phyloP scores from a whole-genome alignment of 495 filamentous ascomycete genomes.

The Pyronema domesticum region DNA sequence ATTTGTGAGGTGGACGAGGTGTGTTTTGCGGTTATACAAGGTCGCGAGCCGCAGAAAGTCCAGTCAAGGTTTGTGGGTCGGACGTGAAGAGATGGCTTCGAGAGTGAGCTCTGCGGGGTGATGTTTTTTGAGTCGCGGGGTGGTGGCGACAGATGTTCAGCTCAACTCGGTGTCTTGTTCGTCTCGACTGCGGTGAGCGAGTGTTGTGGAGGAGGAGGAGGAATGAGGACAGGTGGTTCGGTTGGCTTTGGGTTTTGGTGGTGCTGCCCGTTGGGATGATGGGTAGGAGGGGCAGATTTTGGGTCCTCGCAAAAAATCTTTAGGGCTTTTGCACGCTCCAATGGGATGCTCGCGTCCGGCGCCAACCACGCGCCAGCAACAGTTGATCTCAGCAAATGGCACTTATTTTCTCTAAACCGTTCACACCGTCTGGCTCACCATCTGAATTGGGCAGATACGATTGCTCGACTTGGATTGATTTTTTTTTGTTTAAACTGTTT shows the following conservation, averaged over 20 bases:
- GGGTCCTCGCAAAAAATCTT: not conserved
- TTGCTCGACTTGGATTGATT: no score
- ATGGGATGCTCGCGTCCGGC: no score
- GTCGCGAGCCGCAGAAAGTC: not conserved
- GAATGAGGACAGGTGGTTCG: not conserved
- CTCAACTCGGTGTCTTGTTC: not conserved
- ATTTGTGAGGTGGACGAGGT: not conserved
- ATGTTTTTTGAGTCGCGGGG: not conserved
- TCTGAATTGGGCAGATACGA: no score
- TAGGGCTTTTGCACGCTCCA: not conserved
- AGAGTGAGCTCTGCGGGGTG: not conserved
- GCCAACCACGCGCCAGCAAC: no score
- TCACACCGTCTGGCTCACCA: no score
- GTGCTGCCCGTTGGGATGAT: not conserved
- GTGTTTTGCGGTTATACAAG: not conserved
- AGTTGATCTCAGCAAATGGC: no score
- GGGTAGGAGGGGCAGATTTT: slow-evolving; percentile 1
- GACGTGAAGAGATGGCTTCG: not conserved
- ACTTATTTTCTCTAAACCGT: no score
- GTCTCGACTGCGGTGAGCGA: not conserved
- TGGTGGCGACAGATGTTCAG: not conserved
- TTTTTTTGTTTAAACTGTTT: no score
- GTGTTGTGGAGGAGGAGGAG: not conserved
- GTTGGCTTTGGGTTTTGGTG: not conserved
- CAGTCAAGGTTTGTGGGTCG: not conserved